Evolutionary conservation across 179 eudicot genomes (phyloP).

Genomic region (Beta lomatogona): DNA sequence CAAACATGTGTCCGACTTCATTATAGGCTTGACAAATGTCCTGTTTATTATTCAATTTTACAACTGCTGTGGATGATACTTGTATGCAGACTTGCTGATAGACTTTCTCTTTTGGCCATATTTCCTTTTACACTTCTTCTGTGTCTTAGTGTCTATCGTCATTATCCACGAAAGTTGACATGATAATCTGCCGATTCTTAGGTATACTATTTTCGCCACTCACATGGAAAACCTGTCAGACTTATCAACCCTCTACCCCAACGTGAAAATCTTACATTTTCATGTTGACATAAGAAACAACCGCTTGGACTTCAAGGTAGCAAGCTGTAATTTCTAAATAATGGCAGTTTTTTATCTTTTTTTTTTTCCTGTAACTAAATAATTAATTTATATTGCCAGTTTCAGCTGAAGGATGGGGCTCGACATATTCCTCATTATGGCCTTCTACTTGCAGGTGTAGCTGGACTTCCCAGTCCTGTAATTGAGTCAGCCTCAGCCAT

Average conservation of each 20-base stretch:
- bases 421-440: slow-evolving; percentile 88
- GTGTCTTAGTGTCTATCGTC: background rate
- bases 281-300: slow-evolving; percentile 73
- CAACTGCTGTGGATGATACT: background rate
- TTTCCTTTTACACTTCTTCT: background rate
- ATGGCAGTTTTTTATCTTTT: background rate
- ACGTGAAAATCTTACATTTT: slow-evolving; percentile 86
- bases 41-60: background rate
- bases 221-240: slow-evolving; percentile 93
- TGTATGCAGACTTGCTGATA: background rate
- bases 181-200: slow-evolving; percentile 32
- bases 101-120: background rate
- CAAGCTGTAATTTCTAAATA: slow-evolving; percentile 7
- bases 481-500: slow-evolving; percentile 75
- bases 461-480: slow-evolving; percentile 82
- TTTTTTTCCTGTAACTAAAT: slow-evolving; percentile 17
- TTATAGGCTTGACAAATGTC: background rate
- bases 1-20: background rate
- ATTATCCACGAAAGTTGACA: slow-evolving; percentile 5
- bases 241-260: slow-evolving; percentile 78
- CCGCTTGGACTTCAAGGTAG: slow-evolving; percentile 93
- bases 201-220: slow-evolving; percentile 89
- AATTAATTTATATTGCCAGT: slow-evolving; percentile 44
- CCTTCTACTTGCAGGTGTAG: slow-evolving; percentile 87
- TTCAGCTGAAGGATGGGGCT: slow-evolving; percentile 86